phyloP scores from a whole-genome alignment of 225 moss, liverwort and hornwort species.

The Pseudisothecium myosuroides region DNA sequence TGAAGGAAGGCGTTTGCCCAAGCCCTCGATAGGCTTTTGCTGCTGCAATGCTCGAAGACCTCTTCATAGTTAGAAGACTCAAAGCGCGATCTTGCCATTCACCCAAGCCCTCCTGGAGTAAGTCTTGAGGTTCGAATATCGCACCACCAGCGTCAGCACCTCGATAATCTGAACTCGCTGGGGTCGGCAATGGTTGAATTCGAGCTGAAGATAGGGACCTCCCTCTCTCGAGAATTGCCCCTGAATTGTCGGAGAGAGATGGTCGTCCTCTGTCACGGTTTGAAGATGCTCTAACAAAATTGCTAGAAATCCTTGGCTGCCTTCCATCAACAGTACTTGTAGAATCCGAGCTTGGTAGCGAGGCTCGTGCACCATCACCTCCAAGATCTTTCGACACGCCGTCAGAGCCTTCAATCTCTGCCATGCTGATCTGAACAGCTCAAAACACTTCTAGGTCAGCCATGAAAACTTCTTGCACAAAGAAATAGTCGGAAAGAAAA shows the following conservation, averaged over 20 bases:
- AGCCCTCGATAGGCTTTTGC: conserved; percentile 14
- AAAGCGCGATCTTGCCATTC: conserved; percentile 72
- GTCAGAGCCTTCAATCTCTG: conserved; percentile 12
- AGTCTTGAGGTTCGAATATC: conserved; percentile 43
- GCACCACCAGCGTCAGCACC: conserved; percentile 1
- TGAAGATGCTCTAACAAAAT: conserved; percentile 5
- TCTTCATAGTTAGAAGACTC: conserved; percentile 40
- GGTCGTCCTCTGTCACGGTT: conserved; percentile 9
- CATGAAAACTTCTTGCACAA: neutral
- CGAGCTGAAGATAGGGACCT: conserved; percentile 11
- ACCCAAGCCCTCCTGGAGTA: conserved; percentile 58
- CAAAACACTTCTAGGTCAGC: neutral
- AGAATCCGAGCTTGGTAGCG: conserved; percentile 11
- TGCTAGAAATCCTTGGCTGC: neutral
- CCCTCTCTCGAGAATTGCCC: conserved; percentile 4
- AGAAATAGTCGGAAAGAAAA: neutral
- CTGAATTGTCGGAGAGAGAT: conserved; percentile 7
- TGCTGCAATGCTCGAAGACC: conserved; percentile 22
- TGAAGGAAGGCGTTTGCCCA: conserved; percentile 18
- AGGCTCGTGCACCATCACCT: conserved; percentile 2
- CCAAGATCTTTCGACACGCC: neutral
- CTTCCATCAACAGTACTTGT: conserved; percentile 4
- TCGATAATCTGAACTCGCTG: neutral
- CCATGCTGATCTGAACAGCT: conserved; percentile 13
- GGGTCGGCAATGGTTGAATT: conserved; percentile 15